Evolutionary conservation across 2,329 filamentous ascomycete genomes (phyloP).

Genomic region (Juglanconis oblonga): DNA sequence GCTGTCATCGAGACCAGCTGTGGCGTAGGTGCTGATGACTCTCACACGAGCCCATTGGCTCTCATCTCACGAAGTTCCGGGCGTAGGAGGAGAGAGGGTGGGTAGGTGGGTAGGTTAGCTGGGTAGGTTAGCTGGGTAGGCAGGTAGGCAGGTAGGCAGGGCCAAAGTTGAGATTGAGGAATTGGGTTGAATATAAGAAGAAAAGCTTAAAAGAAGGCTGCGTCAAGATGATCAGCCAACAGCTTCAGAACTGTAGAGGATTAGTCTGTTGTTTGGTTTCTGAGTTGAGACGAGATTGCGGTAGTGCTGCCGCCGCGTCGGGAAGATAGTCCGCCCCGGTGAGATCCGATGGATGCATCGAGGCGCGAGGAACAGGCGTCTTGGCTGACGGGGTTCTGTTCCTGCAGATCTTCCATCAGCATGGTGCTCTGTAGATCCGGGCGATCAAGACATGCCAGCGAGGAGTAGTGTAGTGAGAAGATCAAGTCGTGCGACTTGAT

Average conservation of each 20-base stretch:
- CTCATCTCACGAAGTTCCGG: slow-evolving; percentile 8
- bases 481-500: too few relatives aligned
- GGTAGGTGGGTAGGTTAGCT: neutral
- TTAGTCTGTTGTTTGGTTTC: neutral
- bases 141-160: neutral
- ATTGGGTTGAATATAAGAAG: neutral
- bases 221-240: neutral
- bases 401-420: neutral
- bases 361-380: neutral
- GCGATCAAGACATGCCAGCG: too few relatives aligned
- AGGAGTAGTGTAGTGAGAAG: too few relatives aligned
- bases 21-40: neutral
- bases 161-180: neutral
- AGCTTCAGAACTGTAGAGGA: neutral
- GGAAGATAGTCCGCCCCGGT: too few relatives aligned
- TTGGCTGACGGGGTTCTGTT: neutral
- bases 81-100: neutral
- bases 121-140: too few relatives aligned
- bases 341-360: neutral
- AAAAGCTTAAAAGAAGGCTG: neutral
- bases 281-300: neutral
- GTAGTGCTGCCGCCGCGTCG: too few relatives aligned
- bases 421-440: neutral
- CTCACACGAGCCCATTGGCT: slow-evolving; percentile 11
- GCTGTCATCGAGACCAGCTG: slow-evolving; percentile 9